phyloP scores from a whole-genome alignment of 441 rosid genomes.

The Arabidopsis hybrid region DNA sequence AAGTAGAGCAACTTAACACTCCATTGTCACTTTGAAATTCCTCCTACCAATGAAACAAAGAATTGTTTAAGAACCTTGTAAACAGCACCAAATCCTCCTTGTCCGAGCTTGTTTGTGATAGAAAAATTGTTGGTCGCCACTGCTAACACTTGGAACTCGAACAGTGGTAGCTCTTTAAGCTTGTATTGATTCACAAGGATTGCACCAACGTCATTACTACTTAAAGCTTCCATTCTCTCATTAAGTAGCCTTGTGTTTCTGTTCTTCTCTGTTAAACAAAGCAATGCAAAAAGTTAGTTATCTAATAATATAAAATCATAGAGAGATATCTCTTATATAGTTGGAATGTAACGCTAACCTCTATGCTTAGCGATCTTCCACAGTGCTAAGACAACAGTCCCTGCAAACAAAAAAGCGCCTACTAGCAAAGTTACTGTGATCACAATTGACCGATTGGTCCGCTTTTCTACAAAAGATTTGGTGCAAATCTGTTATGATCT shows the following conservation, averaged over 20 bases:
- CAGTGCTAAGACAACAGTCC: neutral
- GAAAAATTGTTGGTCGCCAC: neutral
- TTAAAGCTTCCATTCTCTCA: slow-evolving; percentile 31
- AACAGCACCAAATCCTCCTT: slow-evolving; percentile 26
- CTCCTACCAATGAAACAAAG: neutral
- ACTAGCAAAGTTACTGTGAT: neutral
- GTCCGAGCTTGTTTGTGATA: slow-evolving; percentile 14
- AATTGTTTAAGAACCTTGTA: slow-evolving; percentile 8
- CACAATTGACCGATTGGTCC: slow-evolving; percentile 22
- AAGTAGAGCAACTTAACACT: neutral
- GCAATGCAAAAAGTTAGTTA: neutral
- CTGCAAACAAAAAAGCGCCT: neutral
- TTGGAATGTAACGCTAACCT: neutral
- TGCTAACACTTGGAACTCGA: slow-evolving; percentile 31
- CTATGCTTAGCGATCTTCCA: neutral
- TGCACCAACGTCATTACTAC: slow-evolving; percentile 9
- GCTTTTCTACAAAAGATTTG: slow-evolving; percentile 8
- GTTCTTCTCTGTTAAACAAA: slow-evolving; percentile 13
- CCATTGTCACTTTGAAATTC: neutral
- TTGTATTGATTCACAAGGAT: slow-evolving; percentile 41
- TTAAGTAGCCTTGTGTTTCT: slow-evolving; percentile 2
- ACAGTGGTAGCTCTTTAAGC: slow-evolving; percentile 41
- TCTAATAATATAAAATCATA: neutral
- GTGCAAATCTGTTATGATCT: neutral
- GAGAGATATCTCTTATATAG: neutral